These are phyloP conservation scores for Vitis riparia DNA, from an alignment of 164 flowering plant genomes.

Conservation along the genomic window DNA sequence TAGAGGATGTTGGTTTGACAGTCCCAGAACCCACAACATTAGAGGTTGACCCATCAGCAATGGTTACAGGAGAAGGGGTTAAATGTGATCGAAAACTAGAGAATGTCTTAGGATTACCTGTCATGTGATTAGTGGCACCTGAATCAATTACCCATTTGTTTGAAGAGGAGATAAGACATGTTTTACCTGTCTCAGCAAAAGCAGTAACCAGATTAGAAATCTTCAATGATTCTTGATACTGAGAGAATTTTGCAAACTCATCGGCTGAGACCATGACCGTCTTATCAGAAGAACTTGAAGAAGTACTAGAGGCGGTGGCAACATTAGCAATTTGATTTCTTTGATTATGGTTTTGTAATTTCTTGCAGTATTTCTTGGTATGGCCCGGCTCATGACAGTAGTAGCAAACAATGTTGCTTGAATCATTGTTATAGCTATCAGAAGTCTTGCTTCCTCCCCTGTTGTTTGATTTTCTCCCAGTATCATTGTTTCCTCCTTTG, in stretches of 20 bases:
- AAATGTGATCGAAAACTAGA: background rate
- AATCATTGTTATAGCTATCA: too few relatives aligned
- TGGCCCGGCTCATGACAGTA: too few relatives aligned
- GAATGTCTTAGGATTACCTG: background rate
- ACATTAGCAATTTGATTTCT: too few relatives aligned
- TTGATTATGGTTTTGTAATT: too few relatives aligned
- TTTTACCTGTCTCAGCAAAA: background rate
- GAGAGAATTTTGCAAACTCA: background rate
- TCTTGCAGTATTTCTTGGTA: too few relatives aligned
- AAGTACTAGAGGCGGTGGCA: too few relatives aligned
- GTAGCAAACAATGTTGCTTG: too few relatives aligned
- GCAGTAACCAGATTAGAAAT: background rate
- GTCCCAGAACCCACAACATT: background rate
- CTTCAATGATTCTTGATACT: background rate
- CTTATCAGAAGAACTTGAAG: too few relatives aligned
- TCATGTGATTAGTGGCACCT: background rate
- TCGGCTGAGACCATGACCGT: too few relatives aligned
- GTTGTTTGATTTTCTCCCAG: too few relatives aligned
- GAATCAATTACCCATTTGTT: slow-evolving; percentile 1
- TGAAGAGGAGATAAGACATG: background rate
- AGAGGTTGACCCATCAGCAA: slow-evolving; percentile 5
- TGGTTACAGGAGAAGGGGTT: background rate
- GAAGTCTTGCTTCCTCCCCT: too few relatives aligned
- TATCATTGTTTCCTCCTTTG: too few relatives aligned
- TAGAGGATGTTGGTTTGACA: background rate